These are phyloP conservation scores for Micractinium conductrix DNA, from an alignment of 139 green algal genomes.

Conservation along the genomic window DNA sequence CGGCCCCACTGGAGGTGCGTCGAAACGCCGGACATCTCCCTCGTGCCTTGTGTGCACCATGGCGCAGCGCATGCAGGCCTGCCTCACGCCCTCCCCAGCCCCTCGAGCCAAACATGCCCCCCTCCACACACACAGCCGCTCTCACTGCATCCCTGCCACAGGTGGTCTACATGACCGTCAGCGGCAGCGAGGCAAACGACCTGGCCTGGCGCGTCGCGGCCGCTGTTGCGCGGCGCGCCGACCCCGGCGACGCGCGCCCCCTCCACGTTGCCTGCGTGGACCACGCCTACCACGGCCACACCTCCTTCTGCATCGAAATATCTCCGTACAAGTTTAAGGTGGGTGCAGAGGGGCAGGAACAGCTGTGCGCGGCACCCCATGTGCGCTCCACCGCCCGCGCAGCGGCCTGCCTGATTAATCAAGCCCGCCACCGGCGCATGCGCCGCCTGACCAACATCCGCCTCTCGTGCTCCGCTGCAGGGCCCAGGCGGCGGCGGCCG, in stretches of 20 bases:
- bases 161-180: conserved; percentile 77
- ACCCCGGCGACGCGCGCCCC: background rate
- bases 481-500: conserved; percentile 42
- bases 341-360: background rate
- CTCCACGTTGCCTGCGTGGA: conserved; percentile 70
- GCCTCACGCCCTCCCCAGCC: background rate
- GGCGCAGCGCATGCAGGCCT: background rate
- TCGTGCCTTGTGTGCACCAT: background rate
- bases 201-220: conserved; percentile 77
- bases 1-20: conserved; percentile 50
- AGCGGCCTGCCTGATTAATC: background rate
- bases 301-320: conserved; percentile 86
- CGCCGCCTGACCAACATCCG: background rate
- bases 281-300: conserved; percentile 85
- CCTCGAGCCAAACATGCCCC: background rate
- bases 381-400: too few relatives aligned
- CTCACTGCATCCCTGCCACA: background rate
- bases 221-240: conserved; percentile 36
- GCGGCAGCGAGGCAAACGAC: conserved; percentile 88
- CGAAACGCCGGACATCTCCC: background rate
- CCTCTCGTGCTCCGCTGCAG: background rate
- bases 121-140: background rate
- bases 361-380: background rate
- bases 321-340: conserved; percentile 93
- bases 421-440: background rate